Percentiles rank a stretch among this genome's conserved stretches.
phyloP scores from a whole-genome alignment of 768 basidiomycete genomes.

The Hysterangium stoloniferum region DNA sequence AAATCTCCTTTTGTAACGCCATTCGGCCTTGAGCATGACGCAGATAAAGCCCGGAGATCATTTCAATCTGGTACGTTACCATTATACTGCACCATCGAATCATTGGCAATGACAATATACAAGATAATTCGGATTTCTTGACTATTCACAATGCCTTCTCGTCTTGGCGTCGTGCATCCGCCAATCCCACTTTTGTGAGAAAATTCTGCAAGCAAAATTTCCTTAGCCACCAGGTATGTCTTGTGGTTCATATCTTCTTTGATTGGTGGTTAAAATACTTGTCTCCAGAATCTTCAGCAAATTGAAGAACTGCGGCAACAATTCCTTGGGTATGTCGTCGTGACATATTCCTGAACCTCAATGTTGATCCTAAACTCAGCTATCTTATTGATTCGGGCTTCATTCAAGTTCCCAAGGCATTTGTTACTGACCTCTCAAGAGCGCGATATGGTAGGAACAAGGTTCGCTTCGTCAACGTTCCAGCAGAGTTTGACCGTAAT shows the following conservation, averaged over 20 bases:
- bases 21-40: constrained; percentile 79
- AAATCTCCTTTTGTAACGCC: constrained; percentile 92
- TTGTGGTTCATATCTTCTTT: too few species aligned
- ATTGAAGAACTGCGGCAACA: constrained; percentile 96
- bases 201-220: constrained; percentile 78
- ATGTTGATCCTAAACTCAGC: constrained; percentile 29
- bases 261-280: too few species aligned
- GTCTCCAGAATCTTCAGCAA: constrained; percentile 74
- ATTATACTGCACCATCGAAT: not conserved
- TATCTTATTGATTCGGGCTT: constrained; percentile 88
- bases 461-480: constrained; percentile 70
- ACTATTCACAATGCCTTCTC: constrained; percentile 88
- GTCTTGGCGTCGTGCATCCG: constrained; percentile 74
- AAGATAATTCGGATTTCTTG: constrained; percentile 92
- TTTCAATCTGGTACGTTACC: constrained; percentile 61
- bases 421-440: constrained; percentile 56
- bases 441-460: constrained; percentile 68
- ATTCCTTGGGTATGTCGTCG: constrained; percentile 50
- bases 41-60: constrained; percentile 70
- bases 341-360: constrained; percentile 21
- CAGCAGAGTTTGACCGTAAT: constrained; percentile 62
- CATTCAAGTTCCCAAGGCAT: constrained; percentile 55
- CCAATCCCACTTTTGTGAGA: constrained; percentile 50
- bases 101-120: constrained; percentile 3
- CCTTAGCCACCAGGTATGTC: constrained; percentile 68